Evolutionary conservation across 495 filamentous ascomycete genomes (phyloP).

Genomic region (Penicillium cataractarum): DNA sequence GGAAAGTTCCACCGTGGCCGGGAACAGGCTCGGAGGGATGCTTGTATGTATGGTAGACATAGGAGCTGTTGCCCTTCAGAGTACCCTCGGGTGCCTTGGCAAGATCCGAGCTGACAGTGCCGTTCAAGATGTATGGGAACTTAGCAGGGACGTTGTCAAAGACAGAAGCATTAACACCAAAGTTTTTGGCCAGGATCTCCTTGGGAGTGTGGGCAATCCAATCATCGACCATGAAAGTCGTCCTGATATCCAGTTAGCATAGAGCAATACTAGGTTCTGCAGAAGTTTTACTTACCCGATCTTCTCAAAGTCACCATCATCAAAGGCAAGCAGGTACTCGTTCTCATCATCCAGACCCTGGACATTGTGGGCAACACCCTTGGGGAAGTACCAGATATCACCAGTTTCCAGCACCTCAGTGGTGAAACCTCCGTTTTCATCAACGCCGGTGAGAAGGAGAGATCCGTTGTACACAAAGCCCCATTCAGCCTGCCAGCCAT

Average conservation of each 20-base stretch:
- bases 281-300: conserved; percentile 26
- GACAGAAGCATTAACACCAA: conserved; percentile 57
- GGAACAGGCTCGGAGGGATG: conserved; percentile 56
- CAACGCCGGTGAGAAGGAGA: conserved; percentile 60
- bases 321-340: conserved; percentile 68
- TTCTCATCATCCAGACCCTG: conserved; percentile 62
- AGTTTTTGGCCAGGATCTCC: conserved; percentile 66
- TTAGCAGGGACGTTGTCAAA: conserved; percentile 60
- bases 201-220: conserved; percentile 66
- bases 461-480: conserved; percentile 62
- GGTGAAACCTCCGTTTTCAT: conserved; percentile 60
- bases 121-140: conserved; percentile 64
- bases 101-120: conserved; percentile 51
- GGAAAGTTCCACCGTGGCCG: conserved; percentile 60
- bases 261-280: not conserved
- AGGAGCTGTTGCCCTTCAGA: conserved; percentile 58
- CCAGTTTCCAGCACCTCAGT: conserved; percentile 58
- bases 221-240: conserved; percentile 66
- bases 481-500: conserved; percentile 59
- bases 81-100: conserved; percentile 52
- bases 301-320: conserved; percentile 59
- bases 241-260: conserved; percentile 32
- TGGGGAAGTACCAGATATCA: conserved; percentile 72
- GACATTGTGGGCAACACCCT: conserved; percentile 63
- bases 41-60: conserved; percentile 57